Evolutionary conservation across 2,329 filamentous ascomycete genomes (phyloP), one percentile per base, ranked within the genome.

Genomic region (Phaeophleospora eucalypticola): DNA sequence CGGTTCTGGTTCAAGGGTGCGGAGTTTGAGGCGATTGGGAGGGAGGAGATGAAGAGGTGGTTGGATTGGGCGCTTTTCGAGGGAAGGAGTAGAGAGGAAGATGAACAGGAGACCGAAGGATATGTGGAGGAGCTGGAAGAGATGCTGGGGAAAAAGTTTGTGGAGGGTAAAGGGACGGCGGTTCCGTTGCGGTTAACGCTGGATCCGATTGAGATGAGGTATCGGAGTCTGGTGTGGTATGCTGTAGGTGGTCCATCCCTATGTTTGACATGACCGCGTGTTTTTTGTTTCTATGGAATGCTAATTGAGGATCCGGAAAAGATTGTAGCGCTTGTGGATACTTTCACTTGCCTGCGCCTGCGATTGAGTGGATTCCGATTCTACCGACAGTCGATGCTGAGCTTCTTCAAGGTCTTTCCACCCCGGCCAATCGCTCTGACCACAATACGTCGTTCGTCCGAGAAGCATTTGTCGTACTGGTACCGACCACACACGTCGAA

Each of bases 11-110:
- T 87, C 53, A 69, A 81, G 18, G 79, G 77, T 27, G 79, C 82
- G 1, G 68, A 76, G 9, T 47, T 71, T 1, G 61, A 69, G n/a
- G 79, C 83, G 29, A 79, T 88, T 44, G 72, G 75, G 29, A 71
- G 77, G 12, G 82, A 86, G 14, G 85, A 86, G 53, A 65, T 87
- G 39, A 76, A 74, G 56, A 80, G 86, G 49, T 87, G 85, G 56
- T 65, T 85, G 17, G 70, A 77, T 4, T 88, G 84, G 84, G 82
- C 79, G 1, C 81, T 87, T 59, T 78, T 58, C 42, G 62, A 65
- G 78, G 85, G 33, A 81, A 86, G 60, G 65, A 84, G 41, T 73
- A 73, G 56, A 77, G 79, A 84, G 56, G 75, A 46, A 48, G 81
- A 83, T 10, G 70, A 67, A 4, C 72, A 76, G 24, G 76, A 81